phyloP scores from a whole-genome alignment of 257 asterid species.

The Solanum ossicruentum region DNA sequence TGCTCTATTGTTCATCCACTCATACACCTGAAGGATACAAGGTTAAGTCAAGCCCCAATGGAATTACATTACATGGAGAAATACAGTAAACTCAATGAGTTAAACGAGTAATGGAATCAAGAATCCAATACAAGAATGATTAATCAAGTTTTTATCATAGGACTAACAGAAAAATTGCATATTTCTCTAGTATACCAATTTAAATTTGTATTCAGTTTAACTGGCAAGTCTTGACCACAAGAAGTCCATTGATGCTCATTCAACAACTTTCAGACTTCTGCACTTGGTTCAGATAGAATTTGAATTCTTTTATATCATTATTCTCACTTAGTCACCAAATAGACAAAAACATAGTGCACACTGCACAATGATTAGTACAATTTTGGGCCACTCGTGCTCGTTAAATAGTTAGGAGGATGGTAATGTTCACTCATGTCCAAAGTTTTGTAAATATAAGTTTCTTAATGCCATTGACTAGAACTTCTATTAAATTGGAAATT shows the following conservation, averaged over 20 bases:
- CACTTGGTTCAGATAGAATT: background rate
- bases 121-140: background rate
- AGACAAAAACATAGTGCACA: background rate
- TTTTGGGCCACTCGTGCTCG: background rate
- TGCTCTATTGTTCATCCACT: conserved; percentile 77
- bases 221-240: background rate
- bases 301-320: background rate
- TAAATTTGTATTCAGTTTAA: background rate
- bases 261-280: background rate
- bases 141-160: background rate
- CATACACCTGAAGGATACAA: conserved; percentile 48
- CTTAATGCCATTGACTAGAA: background rate
- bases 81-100: background rate
- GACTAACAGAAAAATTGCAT: background rate
- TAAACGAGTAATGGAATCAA: background rate
- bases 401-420: background rate
- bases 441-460: background rate
- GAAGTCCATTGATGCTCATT: background rate
- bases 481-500: background rate
- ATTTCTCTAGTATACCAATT: background rate
- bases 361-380: background rate
- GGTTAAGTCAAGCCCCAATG: background rate
- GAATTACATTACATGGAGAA: background rate
- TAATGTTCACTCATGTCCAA: background rate
- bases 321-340: background rate